These are phyloP conservation scores for Leccinum truebloodii DNA, from an alignment of 768 basidiomycete species.

Conservation along the genomic window DNA sequence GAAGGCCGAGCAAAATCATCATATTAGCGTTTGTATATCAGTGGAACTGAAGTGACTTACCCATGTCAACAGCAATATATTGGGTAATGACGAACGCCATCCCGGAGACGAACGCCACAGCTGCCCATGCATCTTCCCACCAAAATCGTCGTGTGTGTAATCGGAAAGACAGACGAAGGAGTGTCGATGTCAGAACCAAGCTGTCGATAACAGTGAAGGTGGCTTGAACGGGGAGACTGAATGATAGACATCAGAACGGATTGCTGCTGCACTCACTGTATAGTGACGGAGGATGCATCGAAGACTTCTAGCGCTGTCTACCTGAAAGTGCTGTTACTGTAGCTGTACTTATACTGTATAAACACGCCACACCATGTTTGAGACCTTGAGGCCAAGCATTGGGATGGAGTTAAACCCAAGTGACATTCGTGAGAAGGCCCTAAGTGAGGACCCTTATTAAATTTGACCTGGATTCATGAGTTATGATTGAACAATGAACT, in stretches of 20 bases:
- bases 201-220: constrained; percentile 2
- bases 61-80: background rate
- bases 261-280: background rate
- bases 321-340: background rate
- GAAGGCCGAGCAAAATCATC: background rate
- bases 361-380: background rate
- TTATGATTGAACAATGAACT: no score
- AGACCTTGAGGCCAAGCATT: background rate
- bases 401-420: no score
- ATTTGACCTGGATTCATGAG: no score
- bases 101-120: background rate
- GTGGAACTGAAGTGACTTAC: background rate
- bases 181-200: constrained; percentile 11
- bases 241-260: background rate
- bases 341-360: background rate
- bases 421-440: no score
- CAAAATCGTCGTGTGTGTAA: constrained; percentile 17
- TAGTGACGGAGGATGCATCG: background rate
- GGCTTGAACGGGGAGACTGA: constrained; percentile 3
- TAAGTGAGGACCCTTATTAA: no score
- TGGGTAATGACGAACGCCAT: background rate
- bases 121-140: constrained; percentile 30
- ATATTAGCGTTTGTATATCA: background rate
- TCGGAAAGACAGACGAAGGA: constrained; percentile 20
- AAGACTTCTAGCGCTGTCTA: background rate